Conservation (phyloP, 73 alveolate species). For the Paraurostyla sp. region DNA sequence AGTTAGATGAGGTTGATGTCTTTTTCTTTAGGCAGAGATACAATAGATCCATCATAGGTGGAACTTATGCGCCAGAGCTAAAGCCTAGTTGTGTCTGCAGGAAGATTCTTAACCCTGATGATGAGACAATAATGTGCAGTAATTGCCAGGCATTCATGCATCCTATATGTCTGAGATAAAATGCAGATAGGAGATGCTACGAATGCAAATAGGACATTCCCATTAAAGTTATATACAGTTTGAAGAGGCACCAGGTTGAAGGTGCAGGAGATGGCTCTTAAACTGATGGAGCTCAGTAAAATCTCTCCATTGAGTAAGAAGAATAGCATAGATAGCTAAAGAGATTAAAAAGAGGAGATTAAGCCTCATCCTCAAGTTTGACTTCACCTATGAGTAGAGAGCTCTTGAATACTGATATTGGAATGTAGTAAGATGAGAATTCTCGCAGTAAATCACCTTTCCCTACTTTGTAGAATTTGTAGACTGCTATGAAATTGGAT, state of each 20-base stretch:
- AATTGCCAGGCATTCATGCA: conserved; percentile 36
- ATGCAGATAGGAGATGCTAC: conserved; percentile 15
- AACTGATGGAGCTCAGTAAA: not conserved
- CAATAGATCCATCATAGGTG: not conserved
- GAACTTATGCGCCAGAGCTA: conserved; percentile 32
- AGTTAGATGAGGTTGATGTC: conserved; percentile 9
- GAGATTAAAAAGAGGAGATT: not conserved
- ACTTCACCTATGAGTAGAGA: not conserved
- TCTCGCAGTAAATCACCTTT: not conserved
- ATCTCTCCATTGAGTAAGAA: not conserved
- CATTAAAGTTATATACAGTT: not conserved
- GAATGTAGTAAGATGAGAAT: not conserved
- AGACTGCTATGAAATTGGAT: conserved; percentile 14
- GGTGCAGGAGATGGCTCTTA: not conserved
- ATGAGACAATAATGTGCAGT: conserved; percentile 16
- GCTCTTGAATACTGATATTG: not conserved
- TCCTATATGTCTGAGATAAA: conserved; percentile 17
- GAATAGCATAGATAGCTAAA: not conserved
- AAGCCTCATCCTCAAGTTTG: not conserved
- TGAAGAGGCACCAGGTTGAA: conserved; percentile 20
- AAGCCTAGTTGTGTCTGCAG: conserved; percentile 48
- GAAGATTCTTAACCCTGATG: conserved; percentile 54
- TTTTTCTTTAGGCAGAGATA: conserved; percentile 53
- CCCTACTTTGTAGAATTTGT: conserved; percentile 13
- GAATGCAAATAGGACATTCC: conserved; percentile 41